Conservation (phyloP, 1,284 basidiomycete genomes). For the Laetiporus sulphureus region DNA sequence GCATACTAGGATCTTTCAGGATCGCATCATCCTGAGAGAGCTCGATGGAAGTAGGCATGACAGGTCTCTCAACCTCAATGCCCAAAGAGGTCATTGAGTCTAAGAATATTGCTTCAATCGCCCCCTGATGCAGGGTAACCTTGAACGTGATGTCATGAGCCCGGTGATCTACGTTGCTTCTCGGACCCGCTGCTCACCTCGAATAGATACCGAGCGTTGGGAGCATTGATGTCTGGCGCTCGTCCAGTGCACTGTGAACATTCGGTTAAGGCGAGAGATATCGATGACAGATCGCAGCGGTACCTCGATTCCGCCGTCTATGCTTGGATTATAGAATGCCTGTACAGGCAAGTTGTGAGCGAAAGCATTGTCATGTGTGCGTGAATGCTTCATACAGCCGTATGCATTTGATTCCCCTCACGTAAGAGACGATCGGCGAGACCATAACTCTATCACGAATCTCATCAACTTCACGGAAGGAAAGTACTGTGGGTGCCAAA, state of each 20-base stretch:
- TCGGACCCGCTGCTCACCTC: too few species aligned
- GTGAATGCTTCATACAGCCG: constrained; percentile 41
- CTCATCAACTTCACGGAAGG: neutral
- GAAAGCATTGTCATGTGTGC: neutral
- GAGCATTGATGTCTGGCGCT: constrained; percentile 48
- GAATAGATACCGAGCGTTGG: constrained; percentile 53
- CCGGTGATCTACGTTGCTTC: too few species aligned
- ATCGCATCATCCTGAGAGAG: constrained; percentile 37
- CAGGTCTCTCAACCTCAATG: constrained; percentile 15
- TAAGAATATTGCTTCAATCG: constrained; percentile 63
- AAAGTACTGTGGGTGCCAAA: neutral
- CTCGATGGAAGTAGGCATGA: constrained; percentile 47
- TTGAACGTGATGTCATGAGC: too few species aligned
- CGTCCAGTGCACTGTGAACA: constrained; percentile 49
- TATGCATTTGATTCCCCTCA: constrained; percentile 64
- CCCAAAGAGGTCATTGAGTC: constrained; percentile 52
- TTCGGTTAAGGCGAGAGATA: too few species aligned
- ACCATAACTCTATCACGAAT: neutral
- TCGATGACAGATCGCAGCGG: neutral
- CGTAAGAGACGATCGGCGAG: constrained; percentile 49
- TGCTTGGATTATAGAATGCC: neutral
- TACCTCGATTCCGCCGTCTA: neutral
- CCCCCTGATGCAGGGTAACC: constrained; percentile 71
- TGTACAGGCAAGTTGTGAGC: neutral
- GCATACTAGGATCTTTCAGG: constrained; percentile 36